phyloP scores from a whole-genome alignment of 768 basidiomycete genomes.

The Daedalea quercina region DNA sequence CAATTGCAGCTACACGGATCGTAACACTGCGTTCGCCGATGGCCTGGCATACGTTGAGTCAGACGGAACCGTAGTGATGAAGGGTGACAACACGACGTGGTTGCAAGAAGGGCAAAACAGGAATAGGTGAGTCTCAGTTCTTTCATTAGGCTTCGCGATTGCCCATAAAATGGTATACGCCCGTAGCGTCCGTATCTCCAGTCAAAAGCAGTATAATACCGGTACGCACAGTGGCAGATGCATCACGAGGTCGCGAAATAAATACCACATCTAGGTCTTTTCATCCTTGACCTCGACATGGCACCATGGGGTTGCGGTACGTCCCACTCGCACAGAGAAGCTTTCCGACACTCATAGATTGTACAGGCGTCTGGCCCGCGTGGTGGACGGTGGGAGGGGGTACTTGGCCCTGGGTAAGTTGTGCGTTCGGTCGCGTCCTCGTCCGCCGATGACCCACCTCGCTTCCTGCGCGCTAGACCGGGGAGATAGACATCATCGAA shows the following conservation, averaged over 20 bases:
- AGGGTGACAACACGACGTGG: slow-evolving; percentile 61
- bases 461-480: slow-evolving; percentile 35
- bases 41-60: slow-evolving; percentile 51
- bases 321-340: slow-evolving; percentile 15
- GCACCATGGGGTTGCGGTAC: slow-evolving; percentile 88
- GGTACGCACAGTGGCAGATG: slow-evolving; percentile 21
- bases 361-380: slow-evolving; percentile 73
- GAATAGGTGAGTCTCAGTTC: slow-evolving; percentile 40
- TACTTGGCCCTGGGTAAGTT: slow-evolving; percentile 57
- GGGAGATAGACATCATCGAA: slow-evolving; percentile 81
- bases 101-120: slow-evolving; percentile 48
- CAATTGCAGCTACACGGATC: slow-evolving; percentile 51
- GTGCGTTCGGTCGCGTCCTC: not conserved
- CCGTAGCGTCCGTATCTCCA: slow-evolving; percentile 71
- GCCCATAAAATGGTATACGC: not conserved
- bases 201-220: slow-evolving; percentile 54
- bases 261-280: slow-evolving; percentile 38
- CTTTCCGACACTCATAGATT: not conserved
- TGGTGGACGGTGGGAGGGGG: slow-evolving; percentile 66
- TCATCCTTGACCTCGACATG: slow-evolving; percentile 75
- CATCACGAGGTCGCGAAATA: not conserved
- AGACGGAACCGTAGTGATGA: slow-evolving; percentile 64
- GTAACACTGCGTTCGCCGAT: slow-evolving; percentile 42
- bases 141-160: not conserved
- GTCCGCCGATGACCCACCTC: slow-evolving; percentile 1